phyloP scores from a whole-genome alignment of 495 filamentous ascomycete species.

The Polyplosphaeria fusca region DNA sequence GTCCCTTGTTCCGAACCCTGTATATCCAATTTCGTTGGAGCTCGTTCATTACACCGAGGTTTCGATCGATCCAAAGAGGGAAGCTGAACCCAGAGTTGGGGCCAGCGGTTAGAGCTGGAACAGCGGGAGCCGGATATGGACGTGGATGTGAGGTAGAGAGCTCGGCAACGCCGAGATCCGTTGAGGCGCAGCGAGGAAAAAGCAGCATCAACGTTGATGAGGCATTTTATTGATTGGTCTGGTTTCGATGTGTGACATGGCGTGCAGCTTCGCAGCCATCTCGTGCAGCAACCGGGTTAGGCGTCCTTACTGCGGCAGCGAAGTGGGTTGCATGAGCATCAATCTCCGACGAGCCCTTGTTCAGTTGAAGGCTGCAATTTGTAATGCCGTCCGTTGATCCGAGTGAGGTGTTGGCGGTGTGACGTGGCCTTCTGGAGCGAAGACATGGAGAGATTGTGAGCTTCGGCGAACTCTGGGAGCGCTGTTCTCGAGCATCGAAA shows the following conservation, averaged over 20 bases:
- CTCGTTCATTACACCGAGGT: background rate
- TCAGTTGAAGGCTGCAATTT: conserved; percentile 1
- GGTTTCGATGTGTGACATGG: conserved; percentile 3
- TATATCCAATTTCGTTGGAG: conserved; percentile 6
- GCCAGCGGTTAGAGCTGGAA: conserved; percentile 7
- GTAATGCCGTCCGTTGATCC: conserved; percentile 6
- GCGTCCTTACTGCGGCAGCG: background rate
- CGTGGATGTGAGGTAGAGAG: background rate
- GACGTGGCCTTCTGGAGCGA: background rate
- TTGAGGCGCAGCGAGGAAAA: conserved; percentile 2
- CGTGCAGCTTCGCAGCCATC: background rate
- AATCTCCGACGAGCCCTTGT: conserved; percentile 4
- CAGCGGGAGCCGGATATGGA: background rate
- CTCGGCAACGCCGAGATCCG: background rate
- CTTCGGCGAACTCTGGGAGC: background rate
- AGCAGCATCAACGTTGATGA: conserved; percentile 3
- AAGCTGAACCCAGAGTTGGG: conserved; percentile 3
- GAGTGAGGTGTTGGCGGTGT: background rate
- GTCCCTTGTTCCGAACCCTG: background rate
- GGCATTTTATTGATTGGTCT: conserved; percentile 6
- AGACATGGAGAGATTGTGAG: conserved; percentile 1
- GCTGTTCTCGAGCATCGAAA: conserved; percentile 4
- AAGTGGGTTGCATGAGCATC: conserved; percentile 4
- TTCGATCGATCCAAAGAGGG: background rate
- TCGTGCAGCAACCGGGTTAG: conserved; percentile 4